Conservation (phyloP, 164 flowering plant genomes). For the Taxillus chinensis region DNA sequence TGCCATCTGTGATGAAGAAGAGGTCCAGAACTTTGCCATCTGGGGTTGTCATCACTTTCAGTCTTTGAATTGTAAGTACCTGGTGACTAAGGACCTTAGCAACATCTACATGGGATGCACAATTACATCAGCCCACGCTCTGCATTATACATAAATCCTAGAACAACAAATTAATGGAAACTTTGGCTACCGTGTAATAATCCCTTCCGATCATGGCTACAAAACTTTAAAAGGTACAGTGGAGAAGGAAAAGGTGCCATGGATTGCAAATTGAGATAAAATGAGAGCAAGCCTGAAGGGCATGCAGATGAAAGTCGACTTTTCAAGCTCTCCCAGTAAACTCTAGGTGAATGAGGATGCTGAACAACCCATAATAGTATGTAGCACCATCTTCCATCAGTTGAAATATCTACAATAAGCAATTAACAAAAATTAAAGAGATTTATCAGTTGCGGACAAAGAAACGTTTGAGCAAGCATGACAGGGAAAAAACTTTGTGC, state of each 20-base stretch:
- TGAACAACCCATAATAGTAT: constrained; percentile 3
- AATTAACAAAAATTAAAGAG: background rate
- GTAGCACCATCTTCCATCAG: constrained; percentile 7
- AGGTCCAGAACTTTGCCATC: constrained; percentile 8
- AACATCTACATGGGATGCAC: background rate
- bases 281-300: constrained; percentile 1
- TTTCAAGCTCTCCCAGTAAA: background rate
- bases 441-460: too few relatives aligned
- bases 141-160: background rate
- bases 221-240: background rate
- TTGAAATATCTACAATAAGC: background rate
- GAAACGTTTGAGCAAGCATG: too few relatives aligned
- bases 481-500: too few relatives aligned
- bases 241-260: background rate
- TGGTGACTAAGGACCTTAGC: constrained; percentile 3
- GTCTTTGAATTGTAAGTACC: constrained; percentile 1
- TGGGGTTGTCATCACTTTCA: constrained; percentile 7
- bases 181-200: background rate
- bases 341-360: background rate
- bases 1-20: constrained; percentile 7
- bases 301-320: background rate
- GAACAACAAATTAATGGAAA: background rate
- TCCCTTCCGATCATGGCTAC: background rate
- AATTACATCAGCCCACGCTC: background rate
- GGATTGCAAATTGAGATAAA: background rate